These are phyloP conservation scores for Cryomyces minteri DNA, from an alignment of 495 filamentous ascomycete genomes.

Conservation along the genomic window DNA sequence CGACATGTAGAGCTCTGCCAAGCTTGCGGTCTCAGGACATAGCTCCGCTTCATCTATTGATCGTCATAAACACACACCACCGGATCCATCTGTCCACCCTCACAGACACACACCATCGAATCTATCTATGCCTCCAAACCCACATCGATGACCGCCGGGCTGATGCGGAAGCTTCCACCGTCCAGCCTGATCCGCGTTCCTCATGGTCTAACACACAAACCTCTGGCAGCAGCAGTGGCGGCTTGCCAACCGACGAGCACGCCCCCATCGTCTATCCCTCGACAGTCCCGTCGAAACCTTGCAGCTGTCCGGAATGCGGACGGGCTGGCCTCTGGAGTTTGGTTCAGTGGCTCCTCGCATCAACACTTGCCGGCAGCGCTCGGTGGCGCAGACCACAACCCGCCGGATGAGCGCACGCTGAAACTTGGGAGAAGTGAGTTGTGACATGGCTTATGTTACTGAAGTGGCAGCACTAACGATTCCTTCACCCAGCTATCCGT, in stretches of 20 bases:
- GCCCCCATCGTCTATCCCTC: not conserved
- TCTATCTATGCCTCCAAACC: slow-evolving; percentile 7
- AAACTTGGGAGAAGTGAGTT: slow-evolving; percentile 77
- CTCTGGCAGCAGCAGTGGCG: not conserved
- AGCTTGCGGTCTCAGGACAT: no score
- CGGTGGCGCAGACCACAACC: slow-evolving; percentile 21
- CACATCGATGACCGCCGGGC: slow-evolving; percentile 14
- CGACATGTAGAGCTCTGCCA: no score
- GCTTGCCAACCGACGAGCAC: not conserved
- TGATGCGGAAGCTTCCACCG: slow-evolving; percentile 19
- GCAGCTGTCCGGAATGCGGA: slow-evolving; percentile 11
- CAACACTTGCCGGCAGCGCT: slow-evolving; percentile 1
- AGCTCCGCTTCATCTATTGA: no score
- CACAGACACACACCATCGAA: no score
- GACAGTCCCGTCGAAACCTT: slow-evolving; percentile 10
- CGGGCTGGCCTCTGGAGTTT: slow-evolving; percentile 10
- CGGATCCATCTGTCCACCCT: no score
- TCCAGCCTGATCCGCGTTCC: slow-evolving; percentile 9
- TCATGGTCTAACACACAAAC: not conserved
- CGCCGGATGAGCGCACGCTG: slow-evolving; percentile 60
- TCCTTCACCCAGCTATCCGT: slow-evolving; percentile 44
- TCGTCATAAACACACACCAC: no score
- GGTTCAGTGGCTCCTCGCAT: slow-evolving; percentile 15
- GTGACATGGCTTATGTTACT: not conserved
- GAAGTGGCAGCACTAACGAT: not conserved